Conservation (phyloP, 306 rosid species). For the Glycine latifolia region DNA sequence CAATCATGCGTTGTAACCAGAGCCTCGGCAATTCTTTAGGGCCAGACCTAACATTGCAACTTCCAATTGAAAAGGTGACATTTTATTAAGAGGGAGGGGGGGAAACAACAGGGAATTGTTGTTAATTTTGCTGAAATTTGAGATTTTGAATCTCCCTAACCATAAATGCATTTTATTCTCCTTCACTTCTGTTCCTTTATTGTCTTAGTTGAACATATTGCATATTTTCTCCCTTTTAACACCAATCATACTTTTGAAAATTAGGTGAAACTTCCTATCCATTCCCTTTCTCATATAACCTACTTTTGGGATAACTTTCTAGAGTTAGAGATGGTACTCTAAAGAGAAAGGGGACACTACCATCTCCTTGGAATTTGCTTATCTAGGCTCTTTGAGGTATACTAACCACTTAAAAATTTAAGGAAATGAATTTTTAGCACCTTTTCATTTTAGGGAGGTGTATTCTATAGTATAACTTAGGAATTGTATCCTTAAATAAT, state of each 20-base stretch:
- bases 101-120: background rate
- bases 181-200: background rate
- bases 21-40: background rate
- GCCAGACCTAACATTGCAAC: background rate
- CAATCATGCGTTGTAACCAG: background rate
- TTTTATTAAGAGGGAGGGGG: background rate
- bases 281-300: no score
- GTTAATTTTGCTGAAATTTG: background rate
- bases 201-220: background rate
- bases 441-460: background rate
- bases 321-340: background rate
- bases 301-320: background rate
- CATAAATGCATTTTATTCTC: background rate
- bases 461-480: background rate
- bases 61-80: background rate
- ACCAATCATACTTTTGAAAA: background rate
- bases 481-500: background rate
- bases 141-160: background rate
- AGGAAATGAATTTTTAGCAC: constrained; percentile 3
- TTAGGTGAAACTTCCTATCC: background rate
- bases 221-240: background rate
- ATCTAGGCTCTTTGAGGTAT: background rate
- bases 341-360: background rate
- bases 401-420: background rate
- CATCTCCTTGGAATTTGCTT: background rate